Base-by-base conservation (phyloP, 2,329 filamentous ascomycete genomes). In the Fusarium sp. region DNA sequence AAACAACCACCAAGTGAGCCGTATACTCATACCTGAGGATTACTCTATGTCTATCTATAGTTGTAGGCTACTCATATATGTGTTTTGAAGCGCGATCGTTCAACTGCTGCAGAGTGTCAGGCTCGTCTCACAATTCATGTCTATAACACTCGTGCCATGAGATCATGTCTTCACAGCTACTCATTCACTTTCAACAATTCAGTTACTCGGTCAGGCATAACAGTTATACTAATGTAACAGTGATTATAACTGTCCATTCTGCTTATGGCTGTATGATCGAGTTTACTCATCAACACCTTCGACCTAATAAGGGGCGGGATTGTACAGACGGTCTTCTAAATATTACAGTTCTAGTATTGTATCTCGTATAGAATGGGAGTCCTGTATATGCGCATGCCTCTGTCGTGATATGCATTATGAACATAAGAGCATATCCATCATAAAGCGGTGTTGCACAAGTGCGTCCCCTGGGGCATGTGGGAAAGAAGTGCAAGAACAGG, bases 11-110 rank as follows among this genome's bases (percentile, higher is more conserved):
- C 4, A 4, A 30, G 7, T 7, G n/a, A 26, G 10, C 8, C 13
- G 1, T 9, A 30, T 18, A 4, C 5, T n/a, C 3, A 6, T 3
- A 38, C 18, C 1, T 4, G 2, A 8, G n/a, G 2, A 30, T 2
- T 5, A 6, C 6, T 11, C 0, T 1, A 0, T 5, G 8, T 12
- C 6, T 5, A 13, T 7, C 1, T 2, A 9, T 28, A 28, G 8
- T 10, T 3, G 4, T n/a, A 4, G 4, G 2, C 15, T 4, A 4
- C n/a, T 28, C 4, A 15, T 51, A 28, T 1, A 20, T 1, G 47
- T 20, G 7, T 3, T 30, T 20, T 8, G 9, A 1, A 2, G 3
- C 26, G n/a, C 28, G 2, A n/a, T 2, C 8, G 23, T 15, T 28
- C 1, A 30, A n/a, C 8, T 16, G 13, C n/a, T 11, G 34, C 9